Conservation (phyloP, 768 basidiomycete species). For the Rossbeevera mucosa region DNA sequence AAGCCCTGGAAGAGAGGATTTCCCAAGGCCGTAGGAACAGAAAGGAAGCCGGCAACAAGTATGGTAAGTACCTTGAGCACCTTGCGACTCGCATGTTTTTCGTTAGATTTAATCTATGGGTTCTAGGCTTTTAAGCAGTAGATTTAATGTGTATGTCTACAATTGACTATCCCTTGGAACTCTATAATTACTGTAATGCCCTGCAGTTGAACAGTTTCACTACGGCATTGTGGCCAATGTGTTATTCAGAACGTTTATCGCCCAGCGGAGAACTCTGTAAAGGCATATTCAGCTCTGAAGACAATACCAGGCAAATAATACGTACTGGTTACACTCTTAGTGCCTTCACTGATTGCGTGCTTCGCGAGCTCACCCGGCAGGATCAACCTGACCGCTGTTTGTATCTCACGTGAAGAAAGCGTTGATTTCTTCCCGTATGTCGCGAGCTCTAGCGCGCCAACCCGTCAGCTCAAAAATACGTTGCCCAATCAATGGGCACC, state of each 20-base stretch:
- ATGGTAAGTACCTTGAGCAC: constrained; percentile 49
- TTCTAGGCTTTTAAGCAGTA: constrained; percentile 25
- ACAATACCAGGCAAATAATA: neutral
- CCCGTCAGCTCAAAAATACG: neutral
- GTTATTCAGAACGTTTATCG: constrained; percentile 2
- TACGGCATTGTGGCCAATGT: neutral
- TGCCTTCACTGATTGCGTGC: constrained; percentile 74
- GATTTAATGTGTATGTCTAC: constrained; percentile 14
- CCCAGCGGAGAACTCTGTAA: constrained; percentile 27
- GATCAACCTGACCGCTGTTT: constrained; percentile 65
- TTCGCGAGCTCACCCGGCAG: constrained; percentile 69
- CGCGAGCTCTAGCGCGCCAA: constrained; percentile 45
- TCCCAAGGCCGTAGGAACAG: constrained; percentile 79
- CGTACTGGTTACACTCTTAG: constrained; percentile 53
- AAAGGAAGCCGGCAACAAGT: constrained; percentile 90
- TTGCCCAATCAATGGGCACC: neutral
- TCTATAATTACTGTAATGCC: neutral
- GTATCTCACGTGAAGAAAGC: constrained; percentile 69
- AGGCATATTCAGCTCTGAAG: neutral
- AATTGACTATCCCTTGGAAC: neutral
- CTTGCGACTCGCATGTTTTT: too few species aligned
- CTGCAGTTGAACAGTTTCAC: neutral
- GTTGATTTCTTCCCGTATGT: constrained; percentile 70
- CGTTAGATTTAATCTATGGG: neutral
- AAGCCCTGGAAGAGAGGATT: constrained; percentile 76